Base-by-base conservation (phyloP, 805 yeast species). In the Barnettozyma wickerhamii region DNA sequence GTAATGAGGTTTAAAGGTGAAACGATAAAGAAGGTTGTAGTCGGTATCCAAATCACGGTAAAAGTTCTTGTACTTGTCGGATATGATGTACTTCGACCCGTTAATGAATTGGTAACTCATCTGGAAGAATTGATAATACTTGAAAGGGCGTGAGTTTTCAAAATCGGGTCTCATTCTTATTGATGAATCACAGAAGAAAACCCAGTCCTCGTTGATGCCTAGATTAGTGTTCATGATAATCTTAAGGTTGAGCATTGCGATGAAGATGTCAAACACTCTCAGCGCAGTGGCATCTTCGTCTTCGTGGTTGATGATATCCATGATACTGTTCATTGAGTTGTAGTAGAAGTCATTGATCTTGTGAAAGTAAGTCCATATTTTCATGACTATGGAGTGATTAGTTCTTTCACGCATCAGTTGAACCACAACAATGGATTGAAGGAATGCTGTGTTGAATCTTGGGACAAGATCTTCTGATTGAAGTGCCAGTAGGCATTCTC, bases 11-110 rank as follows among this genome's bases (percentile, higher is more conserved):
- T 36, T 41, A 18, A 41, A 41, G 3, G 31, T 17, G 6, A 29
- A 39, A 6, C 30, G 21, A 21, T 42, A 45, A 23, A 55, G 33
- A 7, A 53, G 33, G 33, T 54, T 55, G 19, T 55, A 55, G 10
- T 43, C 36, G 9, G 47, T 44, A 5, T 44, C 47, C 10, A 54
- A 30, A 33, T 53, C 60, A 21, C 46, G 50, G 30, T 55, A 55
- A 19, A 48, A 42, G 18, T 30, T 29, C 29, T 33, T 20, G 38
- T 48, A 52, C 30, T 42, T 47, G 2, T 30, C 24, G 40, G 38
- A 45, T 43, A 17, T 42, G 27, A 37, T 35, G 46, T 33, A 46
- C 38, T n/a, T 31, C 19, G 31, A 41, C 14, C 32, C 38, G 27
- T 49, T 52, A 15, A 49, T 6, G 10, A 55, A 37, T 7, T 42